Evolutionary conservation across 1,284 basidiomycete species (phyloP).

Genomic region (Inonotus obliquus): DNA sequence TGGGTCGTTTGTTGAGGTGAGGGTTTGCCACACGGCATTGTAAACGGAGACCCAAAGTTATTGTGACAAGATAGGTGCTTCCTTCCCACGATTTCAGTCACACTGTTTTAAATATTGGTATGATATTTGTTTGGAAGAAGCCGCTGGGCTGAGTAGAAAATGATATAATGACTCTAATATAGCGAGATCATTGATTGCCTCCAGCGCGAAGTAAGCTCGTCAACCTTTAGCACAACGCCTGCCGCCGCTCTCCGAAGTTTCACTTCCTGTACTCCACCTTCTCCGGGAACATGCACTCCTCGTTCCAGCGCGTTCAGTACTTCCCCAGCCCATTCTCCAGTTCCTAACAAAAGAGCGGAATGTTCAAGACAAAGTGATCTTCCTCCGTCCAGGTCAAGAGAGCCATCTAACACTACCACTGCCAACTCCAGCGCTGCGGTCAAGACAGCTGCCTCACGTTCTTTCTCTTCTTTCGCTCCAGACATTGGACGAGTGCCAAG

Average conservation of each 20-base stretch:
- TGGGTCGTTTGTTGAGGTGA: neutral
- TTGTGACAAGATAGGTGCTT: neutral
- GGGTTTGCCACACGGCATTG: conserved; percentile 1
- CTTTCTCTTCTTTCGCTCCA: conserved; percentile 39
- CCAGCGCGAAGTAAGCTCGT: conserved; percentile 75
- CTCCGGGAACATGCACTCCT: conserved; percentile 56
- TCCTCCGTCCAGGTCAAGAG: conserved; percentile 73
- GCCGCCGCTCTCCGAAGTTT: conserved; percentile 66
- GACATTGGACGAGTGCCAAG: conserved; percentile 67
- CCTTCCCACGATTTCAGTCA: neutral
- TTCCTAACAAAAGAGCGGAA: conserved; percentile 62
- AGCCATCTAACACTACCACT: conserved; percentile 72
- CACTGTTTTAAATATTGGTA: too few relatives aligned
- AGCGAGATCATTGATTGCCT: conserved; percentile 58
- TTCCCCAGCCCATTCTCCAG: conserved; percentile 76
- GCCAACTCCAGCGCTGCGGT: conserved; percentile 73
- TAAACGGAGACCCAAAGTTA: neutral
- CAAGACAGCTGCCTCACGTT: conserved; percentile 59
- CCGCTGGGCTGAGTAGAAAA: neutral
- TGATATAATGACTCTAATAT: neutral
- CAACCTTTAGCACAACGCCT: conserved; percentile 76
- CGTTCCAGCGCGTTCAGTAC: conserved; percentile 66
- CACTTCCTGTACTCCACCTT: conserved; percentile 59
- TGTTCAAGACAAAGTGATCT: conserved; percentile 72
- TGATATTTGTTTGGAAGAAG: too few relatives aligned